phyloP scores from a whole-genome alignment of 2,329 filamentous ascomycete species.

The Lachnellula willkommii region DNA sequence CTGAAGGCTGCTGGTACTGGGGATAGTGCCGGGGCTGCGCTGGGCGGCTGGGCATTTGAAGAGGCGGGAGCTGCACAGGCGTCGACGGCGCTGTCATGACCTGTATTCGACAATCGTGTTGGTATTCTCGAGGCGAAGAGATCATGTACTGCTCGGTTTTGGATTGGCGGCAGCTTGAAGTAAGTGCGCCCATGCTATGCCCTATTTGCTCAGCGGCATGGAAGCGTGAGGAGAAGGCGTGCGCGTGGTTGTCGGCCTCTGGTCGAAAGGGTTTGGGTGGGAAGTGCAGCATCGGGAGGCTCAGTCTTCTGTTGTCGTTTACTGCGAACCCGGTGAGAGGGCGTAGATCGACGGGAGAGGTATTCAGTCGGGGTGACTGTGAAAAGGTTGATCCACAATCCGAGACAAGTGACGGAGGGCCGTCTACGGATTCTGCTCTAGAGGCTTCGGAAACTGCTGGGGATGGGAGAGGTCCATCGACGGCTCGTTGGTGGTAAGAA shows the following conservation, averaged over 20 bases:
- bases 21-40: conserved; percentile 8
- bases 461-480: conserved; percentile 57
- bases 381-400: conserved; percentile 61
- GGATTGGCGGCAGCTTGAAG: conserved; percentile 10
- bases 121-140: conserved; percentile 18
- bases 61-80: conserved; percentile 29
- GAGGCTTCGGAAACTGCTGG: conserved; percentile 61
- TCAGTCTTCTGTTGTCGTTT: conserved; percentile 23
- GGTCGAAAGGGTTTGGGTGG: conserved; percentile 19
- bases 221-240: conserved; percentile 20
- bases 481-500: conserved; percentile 33
- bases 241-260: conserved; percentile 22
- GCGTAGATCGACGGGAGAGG: conserved; percentile 30
- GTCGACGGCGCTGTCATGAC: conserved; percentile 27
- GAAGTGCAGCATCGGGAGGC: conserved; percentile 27
- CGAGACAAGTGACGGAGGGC: conserved; percentile 64
- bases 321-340: conserved; percentile 22
- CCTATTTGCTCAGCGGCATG: conserved; percentile 16
- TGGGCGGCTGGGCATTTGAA: conserved; percentile 14
- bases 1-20: conserved; percentile 6
- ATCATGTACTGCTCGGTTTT: conserved; percentile 8
- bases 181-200: conserved; percentile 7
- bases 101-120: conserved; percentile 17
- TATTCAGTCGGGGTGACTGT: conserved; percentile 44
- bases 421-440: conserved; percentile 49